Percentiles rank a stretch among this genome's conserved stretches.
These are phyloP conservation scores for Podila epigama DNA, from an alignment of 192 early-diverging fungal genomes.

Conservation along the genomic window DNA sequence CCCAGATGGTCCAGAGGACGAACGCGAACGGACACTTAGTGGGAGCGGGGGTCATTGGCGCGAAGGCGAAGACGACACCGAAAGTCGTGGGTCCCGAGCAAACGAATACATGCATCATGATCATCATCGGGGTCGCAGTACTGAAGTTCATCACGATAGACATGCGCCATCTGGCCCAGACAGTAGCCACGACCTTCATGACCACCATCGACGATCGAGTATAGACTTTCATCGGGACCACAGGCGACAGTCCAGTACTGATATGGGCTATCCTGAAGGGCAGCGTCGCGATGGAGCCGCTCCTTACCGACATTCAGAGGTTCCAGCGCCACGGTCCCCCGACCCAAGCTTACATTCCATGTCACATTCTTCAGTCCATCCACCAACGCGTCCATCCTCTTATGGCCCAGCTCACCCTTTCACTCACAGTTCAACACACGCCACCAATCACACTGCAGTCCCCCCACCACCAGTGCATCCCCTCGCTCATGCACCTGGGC, in stretches of 20 bases:
- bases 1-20: constrained; percentile 11
- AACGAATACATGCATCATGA: constrained; percentile 16
- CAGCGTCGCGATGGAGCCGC: constrained; percentile 4
- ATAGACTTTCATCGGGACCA: constrained; percentile 11
- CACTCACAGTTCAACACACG: not conserved
- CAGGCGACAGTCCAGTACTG: not conserved
- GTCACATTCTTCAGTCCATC: constrained; percentile 10
- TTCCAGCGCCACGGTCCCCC: not conserved
- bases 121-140: constrained; percentile 15
- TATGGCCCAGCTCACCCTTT: not conserved
- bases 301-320: not conserved
- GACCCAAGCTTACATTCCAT: too few species aligned
- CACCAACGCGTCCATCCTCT: not conserved
- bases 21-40: constrained; percentile 18
- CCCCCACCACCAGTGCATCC: not conserved
- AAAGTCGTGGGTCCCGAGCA: constrained; percentile 15
- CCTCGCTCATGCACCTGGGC: not conserved
- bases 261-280: not conserved
- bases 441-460: not conserved
- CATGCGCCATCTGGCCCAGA: not conserved
- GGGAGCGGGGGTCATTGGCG: constrained; percentile 9
- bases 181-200: too few species aligned
- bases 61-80: constrained; percentile 37
- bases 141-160: not conserved
- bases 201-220: not conserved